These are phyloP conservation scores for Trametes cubensis DNA, from an alignment of 768 basidiomycete genomes.

Conservation along the genomic window DNA sequence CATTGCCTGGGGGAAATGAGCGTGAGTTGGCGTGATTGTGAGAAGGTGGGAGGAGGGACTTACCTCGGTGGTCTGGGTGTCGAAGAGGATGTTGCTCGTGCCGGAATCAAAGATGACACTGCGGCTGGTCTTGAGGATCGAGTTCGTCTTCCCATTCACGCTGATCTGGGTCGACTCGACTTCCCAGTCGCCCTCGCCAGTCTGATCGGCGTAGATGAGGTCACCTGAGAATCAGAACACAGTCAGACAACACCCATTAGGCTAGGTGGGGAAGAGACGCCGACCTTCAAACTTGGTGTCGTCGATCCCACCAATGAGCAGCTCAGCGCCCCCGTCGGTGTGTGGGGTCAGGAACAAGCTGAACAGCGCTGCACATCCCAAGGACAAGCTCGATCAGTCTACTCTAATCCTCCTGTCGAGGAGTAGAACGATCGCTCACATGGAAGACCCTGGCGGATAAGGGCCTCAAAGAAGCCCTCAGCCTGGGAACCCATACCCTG, in stretches of 20 bases:
- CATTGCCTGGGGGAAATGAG: slow-evolving; percentile 43
- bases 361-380: slow-evolving; percentile 44
- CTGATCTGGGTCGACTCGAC: slow-evolving; percentile 48
- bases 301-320: slow-evolving; percentile 58
- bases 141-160: slow-evolving; percentile 56
- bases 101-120: slow-evolving; percentile 61
- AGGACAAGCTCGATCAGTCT: background rate
- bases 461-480: slow-evolving; percentile 52
- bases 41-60: background rate
- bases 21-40: background rate
- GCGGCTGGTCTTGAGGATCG: slow-evolving; percentile 42
- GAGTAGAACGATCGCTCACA: slow-evolving; percentile 37
- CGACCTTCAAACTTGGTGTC: slow-evolving; percentile 52
- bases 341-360: slow-evolving; percentile 52
- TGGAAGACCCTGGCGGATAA: slow-evolving; percentile 51
- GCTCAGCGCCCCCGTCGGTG: slow-evolving; percentile 42
- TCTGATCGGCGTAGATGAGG: slow-evolving; percentile 46
- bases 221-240: slow-evolving; percentile 35
- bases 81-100: slow-evolving; percentile 57
- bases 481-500: slow-evolving; percentile 56
- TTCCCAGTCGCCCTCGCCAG: slow-evolving; percentile 46
- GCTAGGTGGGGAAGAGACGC: background rate
- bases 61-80: slow-evolving; percentile 51
- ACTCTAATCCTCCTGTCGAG: background rate
- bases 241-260: background rate